These are phyloP conservation scores for Phytophthora pinifolia DNA, from an alignment of 352 stramenopile genomes.

Conservation along the genomic window DNA sequence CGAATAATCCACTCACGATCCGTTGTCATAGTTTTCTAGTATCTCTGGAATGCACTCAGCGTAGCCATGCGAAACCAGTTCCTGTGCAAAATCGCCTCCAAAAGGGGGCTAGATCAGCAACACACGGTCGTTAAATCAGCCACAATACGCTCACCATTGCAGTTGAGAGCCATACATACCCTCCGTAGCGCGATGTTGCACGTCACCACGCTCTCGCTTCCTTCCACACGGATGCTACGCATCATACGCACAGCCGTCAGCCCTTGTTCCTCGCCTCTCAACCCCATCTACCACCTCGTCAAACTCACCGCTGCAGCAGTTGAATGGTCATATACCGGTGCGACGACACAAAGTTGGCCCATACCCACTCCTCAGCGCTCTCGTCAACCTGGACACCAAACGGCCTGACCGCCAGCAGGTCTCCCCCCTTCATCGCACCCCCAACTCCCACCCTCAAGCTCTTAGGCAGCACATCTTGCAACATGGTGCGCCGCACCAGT, in stretches of 20 bases:
- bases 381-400: slow-evolving; percentile 81
- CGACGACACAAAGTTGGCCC: slow-evolving; percentile 62
- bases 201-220: slow-evolving; percentile 43
- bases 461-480: slow-evolving; percentile 57
- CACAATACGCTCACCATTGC: no score
- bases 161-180: slow-evolving; percentile 28
- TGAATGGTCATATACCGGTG: slow-evolving; percentile 64
- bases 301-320: slow-evolving; percentile 54
- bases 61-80: slow-evolving; percentile 56
- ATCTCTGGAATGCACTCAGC: slow-evolving; percentile 67
- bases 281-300: background rate
- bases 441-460: slow-evolving; percentile 13
- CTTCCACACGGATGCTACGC: slow-evolving; percentile 24
- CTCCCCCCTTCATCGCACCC: slow-evolving; percentile 12
- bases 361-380: slow-evolving; percentile 65
- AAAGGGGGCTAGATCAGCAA: slow-evolving; percentile 39
- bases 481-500: slow-evolving; percentile 52
- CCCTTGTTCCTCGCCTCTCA: background rate
- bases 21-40: slow-evolving; percentile 61
- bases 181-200: slow-evolving; percentile 52
- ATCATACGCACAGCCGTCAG: slow-evolving; percentile 5
- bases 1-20: slow-evolving; percentile 39
- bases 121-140: slow-evolving; percentile 1
- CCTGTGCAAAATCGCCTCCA: slow-evolving; percentile 54
- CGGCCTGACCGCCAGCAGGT: slow-evolving; percentile 61